Percentiles rank a stretch among this genome's conserved stretches.
Evolutionary conservation across 164 flowering plant genomes (phyloP).

Genomic region (Liriodendron chinense): DNA sequence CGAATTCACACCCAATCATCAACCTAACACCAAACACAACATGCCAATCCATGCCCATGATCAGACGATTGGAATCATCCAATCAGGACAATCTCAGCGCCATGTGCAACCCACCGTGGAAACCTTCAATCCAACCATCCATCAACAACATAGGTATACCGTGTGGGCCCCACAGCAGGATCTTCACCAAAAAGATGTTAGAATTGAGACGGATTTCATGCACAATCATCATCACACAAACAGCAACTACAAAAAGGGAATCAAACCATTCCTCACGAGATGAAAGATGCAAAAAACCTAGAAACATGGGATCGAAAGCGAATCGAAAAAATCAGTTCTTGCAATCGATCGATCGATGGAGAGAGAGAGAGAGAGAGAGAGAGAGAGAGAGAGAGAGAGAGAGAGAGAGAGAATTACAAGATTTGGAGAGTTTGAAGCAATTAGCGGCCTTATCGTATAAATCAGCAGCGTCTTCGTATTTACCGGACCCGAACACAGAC

Average conservation of each 20-base stretch:
- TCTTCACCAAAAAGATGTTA: not conserved
- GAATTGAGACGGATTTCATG: not conserved
- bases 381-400: no score
- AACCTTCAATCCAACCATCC: no score
- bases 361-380: no score
- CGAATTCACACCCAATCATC: no score
- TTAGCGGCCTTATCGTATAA: slow-evolving; percentile 50
- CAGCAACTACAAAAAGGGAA: not conserved
- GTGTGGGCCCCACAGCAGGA: not conserved
- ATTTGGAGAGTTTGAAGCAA: slow-evolving; percentile 49
- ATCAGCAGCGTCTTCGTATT: slow-evolving; percentile 50
- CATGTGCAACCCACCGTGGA: no score
- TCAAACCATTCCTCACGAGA: not conserved
- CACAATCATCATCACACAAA: not conserved
- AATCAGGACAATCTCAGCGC: no score
- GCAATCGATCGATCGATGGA: not conserved
- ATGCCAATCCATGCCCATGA: no score
- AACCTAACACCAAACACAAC: no score
- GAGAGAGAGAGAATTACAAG: slow-evolving; percentile 24
- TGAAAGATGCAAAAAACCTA: no score
- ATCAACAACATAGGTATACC: no score
- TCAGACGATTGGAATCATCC: no score
- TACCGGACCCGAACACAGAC: slow-evolving; percentile 39
- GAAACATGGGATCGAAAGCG: not conserved
- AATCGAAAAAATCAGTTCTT: not conserved